phyloP scores from a whole-genome alignment of 73 alveolate species.

The Tetrahymena malaccensis region DNA sequence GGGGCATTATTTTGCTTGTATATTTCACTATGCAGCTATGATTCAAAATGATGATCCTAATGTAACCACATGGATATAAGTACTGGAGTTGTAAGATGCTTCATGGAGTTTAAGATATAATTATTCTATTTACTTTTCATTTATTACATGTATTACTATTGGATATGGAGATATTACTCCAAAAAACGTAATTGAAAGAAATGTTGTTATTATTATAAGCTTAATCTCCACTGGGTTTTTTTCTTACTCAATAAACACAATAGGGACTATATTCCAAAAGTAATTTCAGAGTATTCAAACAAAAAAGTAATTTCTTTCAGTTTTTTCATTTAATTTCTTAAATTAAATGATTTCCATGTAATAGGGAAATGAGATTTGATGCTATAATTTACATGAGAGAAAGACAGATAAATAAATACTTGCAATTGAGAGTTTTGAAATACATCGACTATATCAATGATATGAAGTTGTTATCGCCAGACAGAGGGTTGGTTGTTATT shows the following conservation, averaged over 20 bases:
- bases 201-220: constrained; percentile 1
- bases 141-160: constrained; percentile 19
- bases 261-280: background rate
- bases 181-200: constrained; percentile 12
- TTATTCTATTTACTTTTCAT: constrained; percentile 10
- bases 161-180: constrained; percentile 47
- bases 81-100: background rate
- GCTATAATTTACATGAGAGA: background rate
- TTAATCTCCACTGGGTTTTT: background rate
- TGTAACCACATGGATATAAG: background rate
- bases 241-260: background rate
- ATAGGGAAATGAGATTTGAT: background rate
- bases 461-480: background rate
- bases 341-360: background rate
- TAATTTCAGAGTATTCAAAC: background rate
- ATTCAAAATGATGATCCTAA: background rate
- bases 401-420: background rate
- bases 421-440: background rate
- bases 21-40: background rate
- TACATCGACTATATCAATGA: background rate
- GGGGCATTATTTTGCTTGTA: background rate
- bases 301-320: background rate
- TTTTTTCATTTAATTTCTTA: background rate
- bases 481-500: background rate
- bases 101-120: constrained; percentile 12